Percentiles rank a stretch among this genome's conserved stretches.
Evolutionary conservation across 129 eudicot genomes (phyloP).

Genomic region (Heracleum sosnowskyi): DNA sequence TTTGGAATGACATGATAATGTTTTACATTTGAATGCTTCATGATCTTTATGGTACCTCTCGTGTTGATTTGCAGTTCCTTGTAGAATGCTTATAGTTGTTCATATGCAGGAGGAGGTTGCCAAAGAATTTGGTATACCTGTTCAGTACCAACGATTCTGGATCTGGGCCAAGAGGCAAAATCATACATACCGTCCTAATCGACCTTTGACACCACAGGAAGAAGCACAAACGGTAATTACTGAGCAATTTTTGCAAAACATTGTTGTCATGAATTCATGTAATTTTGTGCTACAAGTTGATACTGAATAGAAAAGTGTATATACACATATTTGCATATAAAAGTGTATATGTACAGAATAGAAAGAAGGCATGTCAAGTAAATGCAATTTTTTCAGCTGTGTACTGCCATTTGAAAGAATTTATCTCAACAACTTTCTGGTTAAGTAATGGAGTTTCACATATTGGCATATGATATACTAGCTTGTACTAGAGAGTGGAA

Average conservation of each 20-base stretch:
- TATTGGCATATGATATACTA: background rate
- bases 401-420: background rate
- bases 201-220: slow-evolving; percentile 79
- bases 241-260: background rate
- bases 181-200: slow-evolving; percentile 93
- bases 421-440: background rate
- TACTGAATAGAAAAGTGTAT: too few species aligned
- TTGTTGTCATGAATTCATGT: background rate
- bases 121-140: slow-evolving; percentile 88
- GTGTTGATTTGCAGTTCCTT: background rate
- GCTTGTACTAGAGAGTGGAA: background rate
- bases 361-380: background rate
- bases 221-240: slow-evolving; percentile 69
- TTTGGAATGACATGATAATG: background rate
- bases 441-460: background rate
- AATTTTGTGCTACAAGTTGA: background rate
- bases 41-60: background rate
- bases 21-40: background rate
- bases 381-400: too few species aligned
- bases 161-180: slow-evolving; percentile 97
- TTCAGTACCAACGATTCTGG: slow-evolving; percentile 90
- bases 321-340: too few species aligned
- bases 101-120: slow-evolving; percentile 85
- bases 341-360: background rate
- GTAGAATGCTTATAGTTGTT: slow-evolving; percentile 7